Evolutionary conservation across 140 eudicot genomes (phyloP).

Genomic region (Flaveria floridana): DNA sequence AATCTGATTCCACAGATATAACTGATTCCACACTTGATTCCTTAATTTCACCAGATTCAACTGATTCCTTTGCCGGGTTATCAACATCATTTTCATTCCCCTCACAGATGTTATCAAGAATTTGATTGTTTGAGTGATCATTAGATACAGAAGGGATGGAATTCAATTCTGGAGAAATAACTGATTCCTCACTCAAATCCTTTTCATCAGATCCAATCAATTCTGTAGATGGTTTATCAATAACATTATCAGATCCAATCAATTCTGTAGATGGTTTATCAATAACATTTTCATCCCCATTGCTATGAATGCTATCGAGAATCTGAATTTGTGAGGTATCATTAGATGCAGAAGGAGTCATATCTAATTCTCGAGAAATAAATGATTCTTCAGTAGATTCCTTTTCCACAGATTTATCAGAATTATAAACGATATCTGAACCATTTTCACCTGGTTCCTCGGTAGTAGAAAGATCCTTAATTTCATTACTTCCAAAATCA

Average conservation of each 20-base stretch:
- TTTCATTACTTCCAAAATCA: conserved; percentile 11
- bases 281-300: conserved; percentile 1
- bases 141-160: not conserved
- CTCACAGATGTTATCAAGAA: conserved; percentile 2
- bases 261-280: conserved; percentile 4
- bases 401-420: conserved; percentile 17
- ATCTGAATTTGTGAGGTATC: not conserved
- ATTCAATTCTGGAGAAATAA: conserved; percentile 18
- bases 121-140: conserved; percentile 7
- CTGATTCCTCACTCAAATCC: conserved; percentile 7
- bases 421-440: not conserved
- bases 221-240: conserved; percentile 5
- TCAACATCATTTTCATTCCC: not conserved
- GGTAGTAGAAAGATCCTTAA: conserved; percentile 5
- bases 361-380: conserved; percentile 22
- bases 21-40: conserved; percentile 22
- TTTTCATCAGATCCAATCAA: conserved; percentile 12
- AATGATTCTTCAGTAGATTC: conserved; percentile 17
- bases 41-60: conserved; percentile 27
- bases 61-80: not conserved
- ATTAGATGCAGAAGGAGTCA: conserved; percentile 1
- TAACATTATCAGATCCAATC: conserved; percentile 10
- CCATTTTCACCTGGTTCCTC: conserved; percentile 13
- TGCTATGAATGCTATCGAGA: not conserved
- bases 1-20: conserved; percentile 13